Evolutionary conservation across 1,284 basidiomycete species (phyloP).

Genomic region (Irpex lacteus): DNA sequence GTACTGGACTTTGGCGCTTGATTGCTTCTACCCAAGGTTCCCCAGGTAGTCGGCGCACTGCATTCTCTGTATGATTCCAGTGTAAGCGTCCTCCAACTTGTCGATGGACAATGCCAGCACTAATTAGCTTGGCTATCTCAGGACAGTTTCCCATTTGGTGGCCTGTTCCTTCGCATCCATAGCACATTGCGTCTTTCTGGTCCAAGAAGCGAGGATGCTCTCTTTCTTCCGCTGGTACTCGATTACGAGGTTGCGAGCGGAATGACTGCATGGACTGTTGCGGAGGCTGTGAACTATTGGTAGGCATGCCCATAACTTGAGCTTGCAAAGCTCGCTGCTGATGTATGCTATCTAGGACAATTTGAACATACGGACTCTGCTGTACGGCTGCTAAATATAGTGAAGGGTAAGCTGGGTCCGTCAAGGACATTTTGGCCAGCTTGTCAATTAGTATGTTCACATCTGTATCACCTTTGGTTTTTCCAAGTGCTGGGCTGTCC

Average conservation of each 20-base stretch:
- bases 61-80: background rate
- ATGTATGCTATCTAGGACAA: background rate
- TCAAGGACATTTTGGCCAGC: no score
- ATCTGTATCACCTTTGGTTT: no score
- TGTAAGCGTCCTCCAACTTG: background rate
- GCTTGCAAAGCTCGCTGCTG: background rate
- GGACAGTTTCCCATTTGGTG: background rate
- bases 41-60: background rate
- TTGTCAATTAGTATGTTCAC: no score
- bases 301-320: no score
- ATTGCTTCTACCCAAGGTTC: background rate
- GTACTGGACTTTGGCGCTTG: background rate
- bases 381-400: no score
- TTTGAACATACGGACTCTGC: constrained; percentile 1
- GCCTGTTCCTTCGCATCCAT: background rate
- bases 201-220: no score
- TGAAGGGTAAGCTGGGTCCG: no score
- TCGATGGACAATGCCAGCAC: background rate
- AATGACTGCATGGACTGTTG: background rate
- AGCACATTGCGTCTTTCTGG: background rate
- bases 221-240: background rate
- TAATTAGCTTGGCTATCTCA: background rate
- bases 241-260: background rate
- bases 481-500: no score
- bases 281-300: background rate